These are phyloP conservation scores for Fraxinus sp. DNA, from an alignment of 305 asterid genomes.

Conservation along the genomic window DNA sequence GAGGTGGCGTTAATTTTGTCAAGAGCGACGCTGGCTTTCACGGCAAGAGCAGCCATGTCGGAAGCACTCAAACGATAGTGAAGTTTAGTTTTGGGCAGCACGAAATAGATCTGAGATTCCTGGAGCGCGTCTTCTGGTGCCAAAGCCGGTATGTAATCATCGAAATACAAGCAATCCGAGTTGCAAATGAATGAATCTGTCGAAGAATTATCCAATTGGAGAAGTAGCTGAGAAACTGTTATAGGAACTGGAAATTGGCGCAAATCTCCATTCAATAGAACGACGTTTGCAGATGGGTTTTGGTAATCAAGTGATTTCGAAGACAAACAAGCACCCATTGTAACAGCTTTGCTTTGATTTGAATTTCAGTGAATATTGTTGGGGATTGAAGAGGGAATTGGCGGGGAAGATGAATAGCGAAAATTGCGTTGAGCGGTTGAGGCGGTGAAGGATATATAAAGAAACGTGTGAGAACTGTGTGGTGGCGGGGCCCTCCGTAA, in stretches of 20 bases:
- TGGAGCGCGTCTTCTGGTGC: constrained; percentile 33
- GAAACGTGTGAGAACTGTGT: background rate
- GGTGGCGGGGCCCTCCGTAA: background rate
- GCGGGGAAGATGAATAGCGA: background rate
- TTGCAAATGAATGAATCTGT: constrained; percentile 50
- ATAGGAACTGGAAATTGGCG: constrained; percentile 54
- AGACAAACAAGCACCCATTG: constrained; percentile 55
- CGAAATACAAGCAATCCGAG: constrained; percentile 56
- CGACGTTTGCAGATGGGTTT: constrained; percentile 42
- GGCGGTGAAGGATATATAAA: background rate
- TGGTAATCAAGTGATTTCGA: constrained; percentile 23
- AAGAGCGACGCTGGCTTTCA: constrained; percentile 61
- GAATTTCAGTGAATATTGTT: background rate
- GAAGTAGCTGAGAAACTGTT: constrained; percentile 42
- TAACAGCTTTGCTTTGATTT: background rate
- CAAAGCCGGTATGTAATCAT: constrained; percentile 51
- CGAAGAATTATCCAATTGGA: constrained; percentile 25
- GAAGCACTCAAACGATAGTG: constrained; percentile 50
- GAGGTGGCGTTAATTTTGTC: constrained; percentile 22
- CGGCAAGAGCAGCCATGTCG: constrained; percentile 61
- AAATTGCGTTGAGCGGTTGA: background rate
- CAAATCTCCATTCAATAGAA: constrained; percentile 46
- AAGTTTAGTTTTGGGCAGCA: constrained; percentile 40
- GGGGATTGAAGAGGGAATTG: background rate
- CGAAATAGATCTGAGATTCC: constrained; percentile 54